A percentile compares a stretch with the other conserved stretches of the same genome.
Conservation (phyloP, 495 filamentous ascomycete genomes). For the Aspergillus panamensis region DNA sequence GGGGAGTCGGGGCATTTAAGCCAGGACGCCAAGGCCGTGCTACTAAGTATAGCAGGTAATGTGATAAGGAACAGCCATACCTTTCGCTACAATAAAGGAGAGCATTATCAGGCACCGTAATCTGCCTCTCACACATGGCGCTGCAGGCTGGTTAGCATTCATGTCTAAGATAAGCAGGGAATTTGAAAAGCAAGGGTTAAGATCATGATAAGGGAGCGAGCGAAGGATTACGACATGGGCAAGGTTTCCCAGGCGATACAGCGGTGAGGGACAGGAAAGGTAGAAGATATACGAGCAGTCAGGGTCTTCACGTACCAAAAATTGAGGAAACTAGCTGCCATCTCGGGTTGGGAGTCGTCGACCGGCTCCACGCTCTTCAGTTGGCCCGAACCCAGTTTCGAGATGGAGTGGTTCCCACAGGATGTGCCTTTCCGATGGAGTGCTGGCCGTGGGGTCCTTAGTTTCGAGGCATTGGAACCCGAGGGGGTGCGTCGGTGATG, state of each 20-base stretch:
- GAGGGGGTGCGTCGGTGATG: constrained; percentile 38
- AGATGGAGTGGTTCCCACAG: constrained; percentile 32
- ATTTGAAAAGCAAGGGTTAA: constrained; percentile 25
- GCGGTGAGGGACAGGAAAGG: constrained; percentile 9
- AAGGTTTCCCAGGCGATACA: constrained; percentile 2
- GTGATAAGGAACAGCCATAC: constrained; percentile 31
- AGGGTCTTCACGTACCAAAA: constrained; percentile 53
- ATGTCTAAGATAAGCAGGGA: constrained; percentile 24
- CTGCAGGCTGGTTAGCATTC: constrained; percentile 38
- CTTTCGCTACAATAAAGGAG: constrained; percentile 57
- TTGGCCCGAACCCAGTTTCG: constrained; percentile 40
- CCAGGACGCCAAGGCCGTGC: constrained; percentile 6
- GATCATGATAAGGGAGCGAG: constrained; percentile 16
- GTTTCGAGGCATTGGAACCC: constrained; percentile 34
- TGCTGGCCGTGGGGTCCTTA: constrained; percentile 32
- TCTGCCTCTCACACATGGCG: constrained; percentile 65
- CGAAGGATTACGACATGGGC: constrained; percentile 14
- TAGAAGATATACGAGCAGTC: constrained; percentile 6
- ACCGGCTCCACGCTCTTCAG: constrained; percentile 25
- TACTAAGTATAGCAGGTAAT: constrained; percentile 9
- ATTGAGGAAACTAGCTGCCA: constrained; percentile 62
- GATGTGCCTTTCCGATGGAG: constrained; percentile 40
- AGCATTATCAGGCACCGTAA: constrained; percentile 58
- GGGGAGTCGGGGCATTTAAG: constrained; percentile 8
- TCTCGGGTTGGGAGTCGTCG: constrained; percentile 48